Evolutionary conservation across 2,329 filamentous ascomycete genomes (phyloP), one percentile per base, ranked within the genome.

Genomic region (Penicillium sp.): DNA sequence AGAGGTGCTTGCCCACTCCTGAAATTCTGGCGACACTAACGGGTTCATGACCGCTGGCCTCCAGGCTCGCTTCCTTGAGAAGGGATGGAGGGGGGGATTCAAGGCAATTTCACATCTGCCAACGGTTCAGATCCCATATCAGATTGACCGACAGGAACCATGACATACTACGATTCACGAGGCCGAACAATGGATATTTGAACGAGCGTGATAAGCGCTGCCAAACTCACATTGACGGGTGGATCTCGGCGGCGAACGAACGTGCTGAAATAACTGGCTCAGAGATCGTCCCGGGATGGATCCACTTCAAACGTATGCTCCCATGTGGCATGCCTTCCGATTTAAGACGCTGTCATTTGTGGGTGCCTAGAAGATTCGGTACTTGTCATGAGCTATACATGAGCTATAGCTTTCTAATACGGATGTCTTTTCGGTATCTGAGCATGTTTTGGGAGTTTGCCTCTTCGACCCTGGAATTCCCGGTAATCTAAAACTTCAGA

Each of bases 1-100:
- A 26, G 63, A 56, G 27, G 56, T 62, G 51, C 67, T 63, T 48
- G 66, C 65, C 69, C 70, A 72, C 52, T 72, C 69, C 45, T 63
- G 60, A 27, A 61, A 64, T 20, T 72, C 69, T 40, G 53, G 54
- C 3, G 56, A 51, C 44, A 53, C 31, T 47, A 53, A 58, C 15
- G 59, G 52, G 56, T 54, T 61, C 65, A 66, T 67, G 54, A 45
- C 55, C 53, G 46, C 41, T 48, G n/a, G 12, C 45, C 45, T 33
- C 20, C 14, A 29, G 27, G 27, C 15, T 9, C 14, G 20, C 27
- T 27, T 27, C 25, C 23, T 7, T 23, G 3, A 22, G 18, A n/a
- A 46, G 29, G 14, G 18, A n/a, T 41, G 14, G 37, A 26, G 48
- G 2, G 7, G 18, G n/a, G 33, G 29, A 25, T 26, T 44, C 49